Percentiles rank a stretch among this genome's conserved stretches.
Conservation (phyloP, 2,329 filamentous ascomycete species). For the Alternaria novae-zelandiae region DNA sequence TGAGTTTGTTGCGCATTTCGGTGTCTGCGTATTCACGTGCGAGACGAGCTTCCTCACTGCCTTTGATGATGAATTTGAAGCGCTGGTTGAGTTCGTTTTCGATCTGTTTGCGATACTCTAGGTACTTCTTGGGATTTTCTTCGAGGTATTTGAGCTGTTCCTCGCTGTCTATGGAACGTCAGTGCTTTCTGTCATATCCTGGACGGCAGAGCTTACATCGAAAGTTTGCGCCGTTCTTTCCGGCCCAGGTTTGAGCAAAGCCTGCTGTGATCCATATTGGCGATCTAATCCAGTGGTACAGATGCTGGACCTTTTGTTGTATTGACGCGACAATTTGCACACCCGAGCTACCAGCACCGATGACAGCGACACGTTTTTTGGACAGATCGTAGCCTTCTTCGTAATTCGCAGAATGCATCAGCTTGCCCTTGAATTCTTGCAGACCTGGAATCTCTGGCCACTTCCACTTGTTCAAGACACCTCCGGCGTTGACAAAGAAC, state of each 20-base stretch:
- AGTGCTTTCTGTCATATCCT: not conserved
- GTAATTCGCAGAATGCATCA: constrained; percentile 54
- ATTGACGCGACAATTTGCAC: constrained; percentile 54
- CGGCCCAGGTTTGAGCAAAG: constrained; percentile 57
- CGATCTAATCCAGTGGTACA: constrained; percentile 53
- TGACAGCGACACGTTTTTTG: constrained; percentile 52
- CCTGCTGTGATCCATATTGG: constrained; percentile 58
- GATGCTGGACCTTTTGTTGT: constrained; percentile 45
- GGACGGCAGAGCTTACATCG: constrained; percentile 29
- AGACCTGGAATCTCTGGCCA: constrained; percentile 52
- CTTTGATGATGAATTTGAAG: constrained; percentile 62
- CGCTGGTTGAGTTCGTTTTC: constrained; percentile 60
- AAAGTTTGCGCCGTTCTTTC: constrained; percentile 56
- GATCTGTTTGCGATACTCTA: constrained; percentile 57
- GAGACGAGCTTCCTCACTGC: constrained; percentile 52
- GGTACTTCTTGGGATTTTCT: constrained; percentile 53
- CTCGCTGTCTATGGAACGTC: constrained; percentile 39
- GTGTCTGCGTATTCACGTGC: constrained; percentile 50
- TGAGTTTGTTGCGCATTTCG: constrained; percentile 52
- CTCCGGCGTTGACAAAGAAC: constrained; percentile 32
- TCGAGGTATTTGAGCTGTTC: constrained; percentile 50
- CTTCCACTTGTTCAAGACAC: constrained; percentile 45
- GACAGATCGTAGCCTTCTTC: constrained; percentile 47
- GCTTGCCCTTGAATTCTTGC: constrained; percentile 50
- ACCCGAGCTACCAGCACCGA: constrained; percentile 51